phyloP scores from a whole-genome alignment of 768 basidiomycete species.

The Leccinum olivaceopallidum region DNA sequence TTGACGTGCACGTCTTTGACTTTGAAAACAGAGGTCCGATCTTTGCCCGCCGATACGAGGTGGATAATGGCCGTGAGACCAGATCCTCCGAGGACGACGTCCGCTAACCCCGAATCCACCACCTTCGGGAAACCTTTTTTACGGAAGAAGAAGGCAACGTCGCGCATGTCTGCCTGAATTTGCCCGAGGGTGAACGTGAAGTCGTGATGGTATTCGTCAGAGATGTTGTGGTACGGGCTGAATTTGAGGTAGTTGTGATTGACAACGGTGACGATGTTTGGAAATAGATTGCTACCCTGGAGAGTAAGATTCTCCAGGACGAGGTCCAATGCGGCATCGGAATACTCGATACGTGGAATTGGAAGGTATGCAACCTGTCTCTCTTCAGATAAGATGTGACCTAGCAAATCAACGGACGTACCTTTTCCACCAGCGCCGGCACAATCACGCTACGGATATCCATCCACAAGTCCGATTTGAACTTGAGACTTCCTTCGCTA shows the following conservation, averaged over 20 bases:
- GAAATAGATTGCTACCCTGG: conserved; percentile 87
- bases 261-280: conserved; percentile 71
- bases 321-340: conserved; percentile 81
- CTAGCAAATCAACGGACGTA: conserved; percentile 32
- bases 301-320: conserved; percentile 93
- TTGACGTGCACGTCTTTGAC: conserved; percentile 74
- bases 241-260: conserved; percentile 84
- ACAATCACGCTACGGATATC: conserved; percentile 84
- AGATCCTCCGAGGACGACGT: conserved; percentile 80
- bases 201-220: conserved; percentile 66
- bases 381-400: background rate
- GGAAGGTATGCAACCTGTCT: conserved; percentile 73
- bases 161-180: conserved; percentile 92
- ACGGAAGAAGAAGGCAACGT: conserved; percentile 88
- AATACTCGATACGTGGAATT: conserved; percentile 93
- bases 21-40: conserved; percentile 69
- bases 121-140: conserved; percentile 88
- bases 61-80: conserved; percentile 73
- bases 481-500: conserved; percentile 77
- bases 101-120: conserved; percentile 80
- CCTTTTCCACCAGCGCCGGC: conserved; percentile 74
- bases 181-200: conserved; percentile 78
- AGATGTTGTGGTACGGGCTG: conserved; percentile 62
- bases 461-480: conserved; percentile 87
- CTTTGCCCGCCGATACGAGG: conserved; percentile 60